Conservation (phyloP, 768 basidiomycete genomes). For the Harrya chromipes region DNA sequence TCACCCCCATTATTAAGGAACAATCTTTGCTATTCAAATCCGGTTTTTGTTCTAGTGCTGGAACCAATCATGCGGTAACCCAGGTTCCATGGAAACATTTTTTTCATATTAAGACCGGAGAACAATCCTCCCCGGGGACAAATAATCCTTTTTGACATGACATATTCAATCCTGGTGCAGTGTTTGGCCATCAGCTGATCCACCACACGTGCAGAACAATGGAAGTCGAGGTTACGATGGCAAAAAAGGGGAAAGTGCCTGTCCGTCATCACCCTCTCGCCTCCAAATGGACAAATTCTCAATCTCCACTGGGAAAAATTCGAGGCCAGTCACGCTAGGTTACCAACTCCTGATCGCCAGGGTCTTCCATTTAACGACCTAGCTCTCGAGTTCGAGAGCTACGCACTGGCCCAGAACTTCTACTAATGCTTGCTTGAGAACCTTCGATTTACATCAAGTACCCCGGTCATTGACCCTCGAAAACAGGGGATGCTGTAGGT, state of each 20-base stretch:
- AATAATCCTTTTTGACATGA: constrained; percentile 19
- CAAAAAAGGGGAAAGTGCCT: constrained; percentile 24
- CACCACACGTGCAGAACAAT: constrained; percentile 31
- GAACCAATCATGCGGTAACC: constrained; percentile 19
- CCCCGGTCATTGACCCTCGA: constrained; percentile 14
- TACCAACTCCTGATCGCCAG: constrained; percentile 25
- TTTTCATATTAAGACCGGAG: constrained; percentile 29
- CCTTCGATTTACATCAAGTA: constrained; percentile 18
- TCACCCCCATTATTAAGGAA: constrained; percentile 31
- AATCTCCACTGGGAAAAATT: constrained; percentile 20
- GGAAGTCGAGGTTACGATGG: constrained; percentile 27
- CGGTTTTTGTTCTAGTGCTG: constrained; percentile 25
- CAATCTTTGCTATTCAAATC: constrained; percentile 20
- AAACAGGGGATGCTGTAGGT: constrained; percentile 13
- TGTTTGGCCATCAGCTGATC: constrained; percentile 25
- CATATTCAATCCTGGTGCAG: constrained; percentile 19
- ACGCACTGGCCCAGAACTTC: constrained; percentile 3
- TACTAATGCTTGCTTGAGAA: constrained; percentile 11
- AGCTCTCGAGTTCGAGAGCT: constrained; percentile 20
- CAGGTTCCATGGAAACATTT: constrained; percentile 26
- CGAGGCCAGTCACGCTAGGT: constrained; percentile 20
- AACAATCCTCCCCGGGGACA: constrained; percentile 22
- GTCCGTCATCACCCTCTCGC: constrained; percentile 8
- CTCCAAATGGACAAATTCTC: constrained; percentile 25
- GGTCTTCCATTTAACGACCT: constrained; percentile 30